Percentiles rank a stretch among this genome's conserved stretches.
Evolutionary conservation across 306 rosid species (phyloP).

Genomic region (Vigna mungo): DNA sequence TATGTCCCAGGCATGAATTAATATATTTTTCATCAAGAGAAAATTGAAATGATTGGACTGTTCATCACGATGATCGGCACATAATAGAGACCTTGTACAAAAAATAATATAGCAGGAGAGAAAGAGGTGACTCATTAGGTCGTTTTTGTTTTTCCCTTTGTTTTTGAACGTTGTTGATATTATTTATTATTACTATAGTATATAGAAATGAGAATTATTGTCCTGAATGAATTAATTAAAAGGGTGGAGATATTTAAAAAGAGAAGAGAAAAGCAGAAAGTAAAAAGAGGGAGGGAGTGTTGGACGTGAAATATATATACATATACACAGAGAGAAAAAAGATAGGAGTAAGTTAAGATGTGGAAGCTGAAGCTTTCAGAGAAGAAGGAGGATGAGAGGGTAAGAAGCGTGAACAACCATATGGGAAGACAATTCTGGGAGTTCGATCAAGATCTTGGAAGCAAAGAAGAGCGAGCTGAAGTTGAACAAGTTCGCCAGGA

Average conservation of each 20-base stretch:
- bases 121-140: neutral
- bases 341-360: conserved; percentile 43
- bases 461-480: conserved; percentile 49
- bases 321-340: no score
- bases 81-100: neutral
- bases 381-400: conserved; percentile 45
- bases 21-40: no score
- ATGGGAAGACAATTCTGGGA: conserved; percentile 83
- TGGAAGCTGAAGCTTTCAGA: conserved; percentile 70
- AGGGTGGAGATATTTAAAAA: neutral
- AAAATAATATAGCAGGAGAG: neutral
- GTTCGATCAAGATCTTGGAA: conserved; percentile 58
- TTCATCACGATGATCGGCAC: neutral
- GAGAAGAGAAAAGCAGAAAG: neutral
- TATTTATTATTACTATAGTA: no score
- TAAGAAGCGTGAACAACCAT: conserved; percentile 59
- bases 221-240: neutral
- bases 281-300: no score
- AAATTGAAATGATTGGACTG: neutral
- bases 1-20: no score
- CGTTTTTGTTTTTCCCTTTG: neutral
- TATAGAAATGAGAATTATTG: neutral
- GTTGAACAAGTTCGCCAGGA: conserved; percentile 49
- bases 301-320: no score
- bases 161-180: neutral